Base-by-base conservation (phyloP, 176 grass and related monocot genomes). In the Pontederia paniculata region DNA sequence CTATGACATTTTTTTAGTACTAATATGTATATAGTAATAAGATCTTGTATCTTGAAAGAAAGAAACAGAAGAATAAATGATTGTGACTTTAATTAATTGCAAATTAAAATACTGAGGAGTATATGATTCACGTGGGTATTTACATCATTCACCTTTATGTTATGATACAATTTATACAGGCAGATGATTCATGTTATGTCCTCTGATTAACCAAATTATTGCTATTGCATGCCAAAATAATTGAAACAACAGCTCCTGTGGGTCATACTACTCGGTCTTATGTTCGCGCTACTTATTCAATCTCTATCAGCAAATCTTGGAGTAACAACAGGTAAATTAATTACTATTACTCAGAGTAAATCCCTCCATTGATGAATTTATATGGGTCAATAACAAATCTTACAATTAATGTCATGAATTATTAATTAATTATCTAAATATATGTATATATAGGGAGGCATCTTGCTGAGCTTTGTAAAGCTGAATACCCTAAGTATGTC, bases 271-370 rank as follows among this genome's bases (percentile, higher is more conserved):
- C 74, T 97, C 42, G 91, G 86, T 0, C 78, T 97, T 15, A 47
- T 87, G 56, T 97, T 97, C n/a, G 86, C 91, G 0, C 48, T 97
- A 10, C 76, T 97, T 0, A 97, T 97, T 54, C 91, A 97, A 20
- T 90, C 91, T 1, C 69, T 97, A 58, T 63, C 86, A 3, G 91
- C 91, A 23, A 97, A 97, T 76, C 80, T 90, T 45, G 91, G 91
- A 2, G 91, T 97, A 0, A 74, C 88, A 48, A 97, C 91, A 77
- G 86, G 91, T 97, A 76, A n/a, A 11, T n/a, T 46, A 50, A 59
- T 50, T 52, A 10, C 1, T n/a, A 1, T 28, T n/a, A 21, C n/a
- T 46, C 50, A 10, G 12, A 55, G 10, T 51, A n/a, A 51, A 15
- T 51, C 8, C n/a, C n/a, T 17, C 13, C 12, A 10, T 23, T 56